Base-by-base conservation (phyloP, 129 eudicot species). In the Flaveria bidentis region DNA sequence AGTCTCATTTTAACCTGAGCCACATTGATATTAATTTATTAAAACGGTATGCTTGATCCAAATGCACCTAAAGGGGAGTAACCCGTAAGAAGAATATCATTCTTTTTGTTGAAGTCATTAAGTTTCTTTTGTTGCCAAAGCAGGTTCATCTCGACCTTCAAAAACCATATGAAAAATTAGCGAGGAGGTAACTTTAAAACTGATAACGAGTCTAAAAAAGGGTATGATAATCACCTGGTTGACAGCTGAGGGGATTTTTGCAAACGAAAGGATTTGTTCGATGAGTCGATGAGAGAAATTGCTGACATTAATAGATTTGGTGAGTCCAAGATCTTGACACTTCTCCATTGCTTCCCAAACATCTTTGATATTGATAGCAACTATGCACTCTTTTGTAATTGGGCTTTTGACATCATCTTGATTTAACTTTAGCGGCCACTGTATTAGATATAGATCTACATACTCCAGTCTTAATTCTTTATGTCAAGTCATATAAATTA, bases 261-360 rank as follows among this genome's bases (percentile, higher is more conserved):
- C 88, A 3, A 77, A 61, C 0, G 89, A 78, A 63, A 88, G 84
- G 42, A 83, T 71, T 79, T 81, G 78, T 16, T 81, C 72, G 2
- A 83, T 75, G 41, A n/a, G 75, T 71, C 78, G 77, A 61, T 78
- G 75, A 22, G 87, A 77, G 73, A 88, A 88, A 68, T 86, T 86
- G 72, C 93, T 86, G 10, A 86, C 85, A 39, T 88, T 88, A 0
- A 88, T 86, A 71, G 67, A 87, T 79, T 82, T 88, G 1, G 93
- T 76, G 71, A 88, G 88, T 15, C 90, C 87, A 44, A 82, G 83
- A 22, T 58, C 47, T 70, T 83, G 85, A 69, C 93, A 86, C 67
- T 84, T 82, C 55, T 88, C 93, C 93, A 89, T 89, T 41, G 73
- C 86, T 84, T 86, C 79, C 94, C 87, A 89, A 1, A 82, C 87